Evolutionary conservation across 768 basidiomycete species (phyloP).

Genomic region (Boletus patriciae): DNA sequence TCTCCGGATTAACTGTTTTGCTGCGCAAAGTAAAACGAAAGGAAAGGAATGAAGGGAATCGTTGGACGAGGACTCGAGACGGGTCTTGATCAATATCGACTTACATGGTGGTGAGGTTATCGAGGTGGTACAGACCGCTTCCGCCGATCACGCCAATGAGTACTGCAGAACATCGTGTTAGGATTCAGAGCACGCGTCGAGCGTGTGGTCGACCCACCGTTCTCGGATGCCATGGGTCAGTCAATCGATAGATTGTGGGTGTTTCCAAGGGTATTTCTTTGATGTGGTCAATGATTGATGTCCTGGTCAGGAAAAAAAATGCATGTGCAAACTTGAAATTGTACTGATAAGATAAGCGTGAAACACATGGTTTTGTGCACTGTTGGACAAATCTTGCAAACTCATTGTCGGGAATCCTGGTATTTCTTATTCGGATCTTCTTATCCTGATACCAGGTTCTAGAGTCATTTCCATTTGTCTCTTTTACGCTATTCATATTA

Average conservation of each 20-base stretch:
- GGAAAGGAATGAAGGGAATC: neutral
- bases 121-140: constrained; percentile 89
- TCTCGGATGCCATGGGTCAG: constrained; percentile 17
- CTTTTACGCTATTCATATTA: too few species aligned
- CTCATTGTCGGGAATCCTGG: too few species aligned
- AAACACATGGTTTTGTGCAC: neutral
- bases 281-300: neutral
- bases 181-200: neutral
- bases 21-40: constrained; percentile 40
- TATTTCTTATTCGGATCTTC: too few species aligned
- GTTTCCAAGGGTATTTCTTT: neutral
- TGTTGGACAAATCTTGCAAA: too few species aligned
- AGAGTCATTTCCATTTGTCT: too few species aligned
- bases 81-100: constrained; percentile 29
- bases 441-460: too few species aligned
- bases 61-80: neutral
- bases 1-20: constrained; percentile 74
- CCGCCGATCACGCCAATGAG: constrained; percentile 90
- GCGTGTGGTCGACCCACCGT: constrained; percentile 6
- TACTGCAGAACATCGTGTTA: constrained; percentile 41
- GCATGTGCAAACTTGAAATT: too few species aligned
- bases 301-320: neutral
- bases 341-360: constrained; percentile 1
- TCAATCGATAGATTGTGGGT: neutral
- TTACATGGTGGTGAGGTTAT: constrained; percentile 86